A percentile compares a stretch with the other conserved stretches of the same genome.
phyloP scores from a whole-genome alignment of 805 yeast genomes.

The Myxozyma neglecta region DNA sequence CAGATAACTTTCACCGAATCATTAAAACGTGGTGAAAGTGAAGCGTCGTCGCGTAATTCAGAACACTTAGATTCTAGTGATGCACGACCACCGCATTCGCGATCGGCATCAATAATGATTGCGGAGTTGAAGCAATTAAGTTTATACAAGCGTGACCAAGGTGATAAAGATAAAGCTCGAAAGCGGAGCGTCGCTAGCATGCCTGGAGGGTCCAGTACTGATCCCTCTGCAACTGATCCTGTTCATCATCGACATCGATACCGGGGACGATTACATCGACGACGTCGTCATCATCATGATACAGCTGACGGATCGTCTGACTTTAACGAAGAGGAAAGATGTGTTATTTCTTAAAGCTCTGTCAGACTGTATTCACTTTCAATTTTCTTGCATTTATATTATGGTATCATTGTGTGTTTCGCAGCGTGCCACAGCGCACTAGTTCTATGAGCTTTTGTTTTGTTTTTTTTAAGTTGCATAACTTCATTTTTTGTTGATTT shows the following conservation, averaged over 20 bases:
- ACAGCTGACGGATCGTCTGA: background rate
- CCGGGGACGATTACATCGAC: background rate
- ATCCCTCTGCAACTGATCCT: background rate
- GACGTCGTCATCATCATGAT: background rate
- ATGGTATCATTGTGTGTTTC: background rate
- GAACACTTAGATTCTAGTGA: background rate
- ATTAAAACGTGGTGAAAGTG: background rate
- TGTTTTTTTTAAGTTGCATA: background rate
- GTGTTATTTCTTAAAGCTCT: constrained; percentile 5
- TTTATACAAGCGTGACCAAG: background rate
- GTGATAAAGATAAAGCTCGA: background rate
- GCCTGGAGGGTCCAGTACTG: constrained; percentile 3
- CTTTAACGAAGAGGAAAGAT: constrained; percentile 19
- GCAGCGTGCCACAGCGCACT: background rate
- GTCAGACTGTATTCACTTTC: background rate
- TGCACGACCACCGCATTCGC: background rate
- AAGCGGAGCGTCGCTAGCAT: constrained; percentile 4
- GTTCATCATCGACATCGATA: constrained; percentile 6
- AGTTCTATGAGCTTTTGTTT: background rate
- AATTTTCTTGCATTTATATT: background rate
- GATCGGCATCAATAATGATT: constrained; percentile 4
- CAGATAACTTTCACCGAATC: background rate
- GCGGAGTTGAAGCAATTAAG: background rate
- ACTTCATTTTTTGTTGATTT: background rate
- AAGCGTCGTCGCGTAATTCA: background rate